phyloP scores from a whole-genome alignment of 2,329 filamentous ascomycete genomes.

The Myriosclerotinia scirpicola region DNA sequence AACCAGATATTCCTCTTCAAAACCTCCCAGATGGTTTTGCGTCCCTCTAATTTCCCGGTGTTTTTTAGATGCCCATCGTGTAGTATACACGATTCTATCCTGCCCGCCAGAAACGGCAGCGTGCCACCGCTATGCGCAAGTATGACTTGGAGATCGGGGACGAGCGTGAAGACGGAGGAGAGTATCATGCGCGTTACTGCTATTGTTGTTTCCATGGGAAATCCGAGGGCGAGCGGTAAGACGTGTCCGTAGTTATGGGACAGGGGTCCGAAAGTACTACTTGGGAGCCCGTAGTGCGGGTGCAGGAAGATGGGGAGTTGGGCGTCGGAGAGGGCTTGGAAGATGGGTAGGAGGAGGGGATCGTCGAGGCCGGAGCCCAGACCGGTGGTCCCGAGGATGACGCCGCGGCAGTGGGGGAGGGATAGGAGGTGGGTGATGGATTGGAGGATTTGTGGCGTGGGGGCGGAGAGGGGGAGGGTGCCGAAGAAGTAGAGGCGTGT shows the following conservation, averaged over 20 bases:
- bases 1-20: conserved; percentile 78
- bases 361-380: conserved; percentile 82
- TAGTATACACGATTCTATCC: conserved; percentile 82
- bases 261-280: conserved; percentile 74
- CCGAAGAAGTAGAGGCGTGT: conserved; percentile 81
- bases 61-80: conserved; percentile 76
- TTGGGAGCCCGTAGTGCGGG: conserved; percentile 86
- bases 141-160: conserved; percentile 68
- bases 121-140: conserved; percentile 88
- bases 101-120: conserved; percentile 81
- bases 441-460: conserved; percentile 58
- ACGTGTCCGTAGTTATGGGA: conserved; percentile 80
- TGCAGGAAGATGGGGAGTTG: conserved; percentile 76
- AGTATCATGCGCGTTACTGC: conserved; percentile 84
- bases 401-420: conserved; percentile 72
- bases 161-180: conserved; percentile 79
- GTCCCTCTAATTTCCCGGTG: conserved; percentile 54
- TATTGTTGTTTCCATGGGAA: conserved; percentile 91
- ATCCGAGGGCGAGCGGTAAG: conserved; percentile 79
- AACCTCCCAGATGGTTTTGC: conserved; percentile 62
- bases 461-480: conserved; percentile 73
- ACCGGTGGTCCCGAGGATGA: conserved; percentile 84
- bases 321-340: conserved; percentile 64
- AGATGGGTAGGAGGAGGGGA: conserved; percentile 67
- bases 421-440: conserved; percentile 63